Evolutionary conservation across 78 protist genomes (phyloP).

Genomic region (Salpingoeca rosetta): DNA sequence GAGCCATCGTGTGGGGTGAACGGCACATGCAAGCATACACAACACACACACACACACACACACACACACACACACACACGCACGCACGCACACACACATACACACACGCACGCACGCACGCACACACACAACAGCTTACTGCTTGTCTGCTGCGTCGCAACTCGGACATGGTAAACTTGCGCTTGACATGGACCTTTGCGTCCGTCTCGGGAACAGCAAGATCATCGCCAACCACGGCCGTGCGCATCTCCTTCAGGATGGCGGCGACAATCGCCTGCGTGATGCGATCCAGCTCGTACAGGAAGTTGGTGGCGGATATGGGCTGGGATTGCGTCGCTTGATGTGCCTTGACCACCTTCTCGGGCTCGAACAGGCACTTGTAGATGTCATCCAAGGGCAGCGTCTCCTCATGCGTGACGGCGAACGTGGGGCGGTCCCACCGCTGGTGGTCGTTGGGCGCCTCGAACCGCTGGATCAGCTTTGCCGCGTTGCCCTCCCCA

Average conservation of each 20-base stretch:
- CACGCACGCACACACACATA: too few relatives aligned
- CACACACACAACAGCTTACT: neutral
- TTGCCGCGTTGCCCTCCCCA: constrained; percentile 10
- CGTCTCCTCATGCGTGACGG: neutral
- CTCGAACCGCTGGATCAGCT: constrained; percentile 44
- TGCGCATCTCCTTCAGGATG: neutral
- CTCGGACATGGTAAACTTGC: neutral
- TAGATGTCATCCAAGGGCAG: neutral
- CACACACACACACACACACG: too few relatives aligned
- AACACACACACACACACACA: too few relatives aligned
- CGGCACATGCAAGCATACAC: too few relatives aligned
- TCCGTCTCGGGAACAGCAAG: neutral
- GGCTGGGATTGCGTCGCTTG: neutral
- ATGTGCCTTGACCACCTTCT: neutral
- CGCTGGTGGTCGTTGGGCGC: constrained; percentile 37
- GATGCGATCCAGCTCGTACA: neutral
- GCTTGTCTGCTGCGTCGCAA: neutral
- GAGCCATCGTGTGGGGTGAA: too few relatives aligned
- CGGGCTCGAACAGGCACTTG: neutral
- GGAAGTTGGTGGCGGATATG: neutral
- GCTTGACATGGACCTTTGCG: neutral
- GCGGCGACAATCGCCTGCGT: constrained; percentile 1
- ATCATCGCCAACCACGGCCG: neutral
- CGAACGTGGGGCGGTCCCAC: constrained; percentile 59
- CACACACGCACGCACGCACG: too few relatives aligned